phyloP scores from a whole-genome alignment of 2,329 filamentous ascomycete species.

The Cryphonectria naterciae region DNA sequence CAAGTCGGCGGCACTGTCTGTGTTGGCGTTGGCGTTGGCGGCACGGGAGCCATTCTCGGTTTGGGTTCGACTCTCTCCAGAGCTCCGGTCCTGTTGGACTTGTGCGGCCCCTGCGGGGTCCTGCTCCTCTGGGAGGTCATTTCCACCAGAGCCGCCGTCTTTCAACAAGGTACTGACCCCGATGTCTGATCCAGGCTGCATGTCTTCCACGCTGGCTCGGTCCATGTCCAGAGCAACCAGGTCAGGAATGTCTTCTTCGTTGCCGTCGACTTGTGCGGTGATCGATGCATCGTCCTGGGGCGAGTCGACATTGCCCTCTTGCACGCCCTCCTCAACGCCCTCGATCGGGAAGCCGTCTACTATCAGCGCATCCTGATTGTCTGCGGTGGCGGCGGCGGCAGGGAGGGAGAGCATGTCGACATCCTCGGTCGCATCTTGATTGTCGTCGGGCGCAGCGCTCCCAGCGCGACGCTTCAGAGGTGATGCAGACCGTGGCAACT shows the following conservation, averaged over 20 bases:
- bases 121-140: background rate
- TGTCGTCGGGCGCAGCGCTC: slow-evolving; percentile 60
- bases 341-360: slow-evolving; percentile 17
- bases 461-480: slow-evolving; percentile 67
- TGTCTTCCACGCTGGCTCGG: slow-evolving; percentile 23
- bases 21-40: slow-evolving; percentile 7
- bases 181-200: slow-evolving; percentile 20
- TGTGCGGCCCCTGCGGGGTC: background rate
- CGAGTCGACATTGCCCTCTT: slow-evolving; percentile 11
- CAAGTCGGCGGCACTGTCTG: slow-evolving; percentile 23
- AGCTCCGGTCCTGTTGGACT: background rate
- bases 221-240: slow-evolving; percentile 20
- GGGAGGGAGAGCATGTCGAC: slow-evolving; percentile 49
- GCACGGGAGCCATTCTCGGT: slow-evolving; percentile 17
- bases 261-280: slow-evolving; percentile 13
- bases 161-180: slow-evolving; percentile 12
- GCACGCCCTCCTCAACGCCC: slow-evolving; percentile 8
- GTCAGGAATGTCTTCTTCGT: slow-evolving; percentile 11
- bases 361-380: slow-evolving; percentile 19
- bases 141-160: slow-evolving; percentile 1
- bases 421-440: slow-evolving; percentile 47
- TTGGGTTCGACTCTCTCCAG: slow-evolving; percentile 15
- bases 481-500: slow-evolving; percentile 64
- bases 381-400: slow-evolving; percentile 30
- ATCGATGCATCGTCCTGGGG: slow-evolving; percentile 9